Percentiles rank a stretch among this genome's conserved stretches.
Conservation (phyloP, 2,329 filamentous ascomycete genomes). For the Apiospora koreana region DNA sequence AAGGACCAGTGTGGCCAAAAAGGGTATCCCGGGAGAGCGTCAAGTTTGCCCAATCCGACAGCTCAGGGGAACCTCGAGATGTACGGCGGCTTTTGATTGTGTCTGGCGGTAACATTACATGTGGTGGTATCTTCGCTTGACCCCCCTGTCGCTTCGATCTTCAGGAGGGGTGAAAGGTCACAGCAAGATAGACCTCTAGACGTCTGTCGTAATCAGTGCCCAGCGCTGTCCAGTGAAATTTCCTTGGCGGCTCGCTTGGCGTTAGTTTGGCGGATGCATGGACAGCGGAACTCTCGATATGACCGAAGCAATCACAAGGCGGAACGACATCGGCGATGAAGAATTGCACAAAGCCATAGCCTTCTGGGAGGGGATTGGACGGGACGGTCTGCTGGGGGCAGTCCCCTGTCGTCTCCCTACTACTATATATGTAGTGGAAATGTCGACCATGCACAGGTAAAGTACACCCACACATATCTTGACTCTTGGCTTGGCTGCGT, state of each 20-base stretch:
- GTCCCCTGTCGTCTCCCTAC: background rate
- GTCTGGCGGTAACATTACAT: background rate
- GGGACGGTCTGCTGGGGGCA: background rate
- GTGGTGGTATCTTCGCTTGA: background rate
- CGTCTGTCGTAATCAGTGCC: background rate
- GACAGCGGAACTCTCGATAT: background rate
- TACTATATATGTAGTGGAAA: constrained; percentile 1
- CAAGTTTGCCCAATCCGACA: background rate
- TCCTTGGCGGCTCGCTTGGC: background rate
- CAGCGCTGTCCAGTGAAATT: background rate
- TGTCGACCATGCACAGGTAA: background rate
- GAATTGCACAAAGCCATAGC: background rate
- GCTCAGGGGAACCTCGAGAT: background rate
- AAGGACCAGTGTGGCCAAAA: background rate
- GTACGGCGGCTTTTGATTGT: background rate
- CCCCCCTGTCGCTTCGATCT: background rate
- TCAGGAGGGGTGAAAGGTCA: background rate
- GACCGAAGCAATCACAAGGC: background rate
- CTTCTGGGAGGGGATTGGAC: background rate
- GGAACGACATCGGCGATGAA: constrained; percentile 5
- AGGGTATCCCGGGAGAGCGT: background rate
- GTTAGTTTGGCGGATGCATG: background rate
- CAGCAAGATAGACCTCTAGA: background rate
- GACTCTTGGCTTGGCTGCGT: background rate
- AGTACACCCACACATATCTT: too few species aligned